Percentiles rank a stretch among this genome's conserved stretches.
Conservation (phyloP, 345 rosid species). For the Populus euphratica region DNA sequence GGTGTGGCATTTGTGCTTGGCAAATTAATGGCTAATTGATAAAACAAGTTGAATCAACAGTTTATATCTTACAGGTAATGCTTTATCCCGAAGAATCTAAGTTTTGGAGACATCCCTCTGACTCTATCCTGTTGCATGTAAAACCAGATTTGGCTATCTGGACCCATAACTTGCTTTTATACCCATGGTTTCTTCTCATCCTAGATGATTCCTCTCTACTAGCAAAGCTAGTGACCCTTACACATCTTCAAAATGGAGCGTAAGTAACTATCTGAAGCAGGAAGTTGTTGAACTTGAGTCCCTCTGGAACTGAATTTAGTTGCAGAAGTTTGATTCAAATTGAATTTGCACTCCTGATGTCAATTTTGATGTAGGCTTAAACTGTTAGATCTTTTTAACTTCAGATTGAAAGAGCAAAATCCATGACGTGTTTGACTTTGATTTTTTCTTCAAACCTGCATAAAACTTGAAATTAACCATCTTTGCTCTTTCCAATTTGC, state of each 20-base stretch:
- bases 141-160: background rate
- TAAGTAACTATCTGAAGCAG: background rate
- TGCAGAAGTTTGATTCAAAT: background rate
- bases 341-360: background rate
- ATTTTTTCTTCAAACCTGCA: background rate
- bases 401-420: background rate
- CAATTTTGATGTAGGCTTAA: background rate
- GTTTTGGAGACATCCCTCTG: background rate
- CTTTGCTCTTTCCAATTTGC: constrained; percentile 7
- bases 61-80: background rate
- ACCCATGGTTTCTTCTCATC: background rate
- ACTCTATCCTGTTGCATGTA: background rate
- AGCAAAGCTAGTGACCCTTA: background rate
- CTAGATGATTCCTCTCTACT: background rate
- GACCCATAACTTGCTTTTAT: background rate
- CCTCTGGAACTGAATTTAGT: background rate
- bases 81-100: background rate
- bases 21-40: background rate
- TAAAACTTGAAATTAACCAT: background rate
- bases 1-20: background rate
- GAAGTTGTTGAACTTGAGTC: background rate
- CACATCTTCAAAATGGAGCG: background rate
- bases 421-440: background rate
- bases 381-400: background rate
- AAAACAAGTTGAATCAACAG: background rate